phyloP scores from a whole-genome alignment of 495 filamentous ascomycete species.

The Tuber melanosporum region DNA sequence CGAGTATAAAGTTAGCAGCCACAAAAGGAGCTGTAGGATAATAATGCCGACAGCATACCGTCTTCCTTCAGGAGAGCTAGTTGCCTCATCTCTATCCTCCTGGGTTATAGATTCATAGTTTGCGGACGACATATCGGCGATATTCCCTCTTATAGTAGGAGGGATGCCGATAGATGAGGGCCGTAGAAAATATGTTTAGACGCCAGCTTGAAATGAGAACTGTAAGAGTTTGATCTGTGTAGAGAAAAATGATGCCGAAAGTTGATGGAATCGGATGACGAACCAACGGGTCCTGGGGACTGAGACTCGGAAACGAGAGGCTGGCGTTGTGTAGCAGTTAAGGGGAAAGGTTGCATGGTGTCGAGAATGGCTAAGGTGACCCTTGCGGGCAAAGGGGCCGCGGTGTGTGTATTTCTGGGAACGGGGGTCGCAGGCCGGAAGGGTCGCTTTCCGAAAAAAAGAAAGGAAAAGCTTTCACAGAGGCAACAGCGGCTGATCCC shows the following conservation, averaged over 20 bases:
- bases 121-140: constrained; percentile 15
- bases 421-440: background rate
- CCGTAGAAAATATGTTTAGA: background rate
- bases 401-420: background rate
- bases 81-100: constrained; percentile 18
- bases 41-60: constrained; percentile 12
- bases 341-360: background rate
- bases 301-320: background rate
- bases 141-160: constrained; percentile 4
- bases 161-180: background rate
- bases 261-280: background rate
- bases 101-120: constrained; percentile 39
- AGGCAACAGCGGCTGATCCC: background rate
- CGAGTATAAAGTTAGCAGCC: constrained; percentile 2
- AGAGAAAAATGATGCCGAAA: background rate
- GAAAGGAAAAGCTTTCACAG: background rate
- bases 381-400: background rate
- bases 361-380: background rate
- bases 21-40: background rate
- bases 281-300: background rate
- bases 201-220: background rate
- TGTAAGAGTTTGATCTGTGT: background rate
- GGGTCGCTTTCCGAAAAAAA: background rate
- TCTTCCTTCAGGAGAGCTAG: constrained; percentile 13
- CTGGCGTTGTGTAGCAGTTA: background rate